A percentile compares a stretch with the other conserved stretches of the same genome.
Evolutionary conservation across 2,329 filamentous ascomycete genomes (phyloP).

Genomic region (Ampelomyces quisqualis): DNA sequence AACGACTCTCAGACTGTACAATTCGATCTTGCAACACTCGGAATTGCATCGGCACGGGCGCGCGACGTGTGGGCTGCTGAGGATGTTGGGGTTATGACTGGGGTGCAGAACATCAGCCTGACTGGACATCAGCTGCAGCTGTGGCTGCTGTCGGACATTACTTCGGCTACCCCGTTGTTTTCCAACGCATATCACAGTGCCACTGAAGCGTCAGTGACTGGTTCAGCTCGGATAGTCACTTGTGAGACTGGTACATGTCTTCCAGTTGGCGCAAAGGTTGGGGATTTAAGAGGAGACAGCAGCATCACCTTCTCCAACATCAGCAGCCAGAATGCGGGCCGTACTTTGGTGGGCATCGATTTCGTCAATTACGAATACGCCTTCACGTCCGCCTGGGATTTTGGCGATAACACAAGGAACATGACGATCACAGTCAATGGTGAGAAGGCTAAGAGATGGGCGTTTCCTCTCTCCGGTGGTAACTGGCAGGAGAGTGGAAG

Average conservation of each 20-base stretch:
- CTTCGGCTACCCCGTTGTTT: conserved; percentile 8
- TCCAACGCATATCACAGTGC: conserved; percentile 35
- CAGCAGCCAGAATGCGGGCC: conserved; percentile 22
- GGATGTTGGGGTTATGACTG: conserved; percentile 20
- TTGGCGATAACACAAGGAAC: conserved; percentile 40
- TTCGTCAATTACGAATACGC: conserved; percentile 46
- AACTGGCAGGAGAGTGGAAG: conserved; percentile 41
- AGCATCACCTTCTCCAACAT: conserved; percentile 35
- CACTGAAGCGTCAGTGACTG: conserved; percentile 32
- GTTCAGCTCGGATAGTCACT: conserved; percentile 24
- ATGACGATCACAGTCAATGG: conserved; percentile 45
- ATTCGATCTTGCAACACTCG: conserved; percentile 35
- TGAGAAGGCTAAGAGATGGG: conserved; percentile 35
- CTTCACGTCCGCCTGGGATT: conserved; percentile 39
- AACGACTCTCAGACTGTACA: conserved; percentile 36
- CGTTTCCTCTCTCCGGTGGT: conserved; percentile 45
- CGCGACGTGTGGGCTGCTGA: conserved; percentile 42
- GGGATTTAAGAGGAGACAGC: conserved; percentile 29
- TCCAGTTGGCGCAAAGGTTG: conserved; percentile 37
- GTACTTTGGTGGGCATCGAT: conserved; percentile 41
- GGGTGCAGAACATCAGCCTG: conserved; percentile 17
- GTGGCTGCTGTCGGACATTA: conserved; percentile 41
- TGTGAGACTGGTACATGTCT: conserved; percentile 34
- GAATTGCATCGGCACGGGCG: conserved; percentile 37
- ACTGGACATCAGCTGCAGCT: conserved; percentile 33